phyloP scores from a whole-genome alignment of 768 basidiomycete species.

The Lactarius evosmus region DNA sequence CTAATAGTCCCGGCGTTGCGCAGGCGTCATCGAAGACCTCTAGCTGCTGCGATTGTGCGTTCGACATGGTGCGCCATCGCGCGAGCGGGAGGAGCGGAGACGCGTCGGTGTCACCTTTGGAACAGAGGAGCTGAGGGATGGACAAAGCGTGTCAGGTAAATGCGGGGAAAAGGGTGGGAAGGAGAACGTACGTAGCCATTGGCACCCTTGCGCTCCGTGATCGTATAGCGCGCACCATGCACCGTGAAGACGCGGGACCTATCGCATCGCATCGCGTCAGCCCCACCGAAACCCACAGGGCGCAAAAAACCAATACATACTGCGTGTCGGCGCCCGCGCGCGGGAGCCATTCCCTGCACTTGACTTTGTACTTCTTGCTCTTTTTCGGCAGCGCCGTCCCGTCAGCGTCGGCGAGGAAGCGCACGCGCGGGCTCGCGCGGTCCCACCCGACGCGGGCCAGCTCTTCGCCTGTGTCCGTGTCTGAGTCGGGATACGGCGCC shows the following conservation, averaged over 20 bases:
- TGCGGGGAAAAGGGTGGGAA: background rate
- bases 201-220: conserved; percentile 15
- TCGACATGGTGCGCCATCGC: conserved; percentile 15
- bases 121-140: conserved; percentile 8
- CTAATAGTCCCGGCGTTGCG: conserved; percentile 15
- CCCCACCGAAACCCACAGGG: background rate
- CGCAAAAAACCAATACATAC: conserved; percentile 12
- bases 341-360: conserved; percentile 23
- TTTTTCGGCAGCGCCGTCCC: background rate
- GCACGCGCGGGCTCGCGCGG: conserved; percentile 19
- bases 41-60: conserved; percentile 11
- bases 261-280: background rate
- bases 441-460: conserved; percentile 22
- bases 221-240: conserved; percentile 6
- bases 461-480: background rate
- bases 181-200: conserved; percentile 14
- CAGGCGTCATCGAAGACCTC: conserved; percentile 18
- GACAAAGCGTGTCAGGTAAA: background rate
- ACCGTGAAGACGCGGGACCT: conserved; percentile 21
- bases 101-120: background rate
- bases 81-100: conserved; percentile 13
- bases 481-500: background rate
- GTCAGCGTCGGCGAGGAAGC: conserved; percentile 1
- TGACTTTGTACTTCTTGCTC: conserved; percentile 15
- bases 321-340: background rate